These are phyloP conservation scores for Komagataella ulmi DNA, from an alignment of 805 yeast species.

Conservation along the genomic window DNA sequence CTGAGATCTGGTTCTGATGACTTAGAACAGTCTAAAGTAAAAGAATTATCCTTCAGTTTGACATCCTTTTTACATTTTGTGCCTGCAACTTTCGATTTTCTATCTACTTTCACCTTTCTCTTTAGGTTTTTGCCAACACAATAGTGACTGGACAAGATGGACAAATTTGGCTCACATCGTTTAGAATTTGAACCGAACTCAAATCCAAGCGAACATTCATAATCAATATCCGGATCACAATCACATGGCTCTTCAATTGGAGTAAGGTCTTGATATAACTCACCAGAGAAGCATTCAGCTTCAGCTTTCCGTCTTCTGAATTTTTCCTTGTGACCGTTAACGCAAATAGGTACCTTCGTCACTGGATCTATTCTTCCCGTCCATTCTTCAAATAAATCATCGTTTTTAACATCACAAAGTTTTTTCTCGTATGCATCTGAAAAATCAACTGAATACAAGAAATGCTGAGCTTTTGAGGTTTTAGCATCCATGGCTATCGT, in stretches of 20 bases:
- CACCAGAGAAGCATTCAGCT: constrained; percentile 48
- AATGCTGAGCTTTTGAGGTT: constrained; percentile 6
- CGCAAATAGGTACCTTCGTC: constrained; percentile 24
- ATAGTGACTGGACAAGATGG: neutral
- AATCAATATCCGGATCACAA: constrained; percentile 46
- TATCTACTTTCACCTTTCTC: neutral
- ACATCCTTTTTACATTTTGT: neutral
- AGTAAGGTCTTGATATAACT: constrained; percentile 31
- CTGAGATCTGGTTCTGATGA: neutral
- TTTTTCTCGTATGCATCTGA: constrained; percentile 33
- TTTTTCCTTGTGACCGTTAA: constrained; percentile 55
- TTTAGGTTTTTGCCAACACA: neutral
- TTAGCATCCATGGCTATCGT: constrained; percentile 21
- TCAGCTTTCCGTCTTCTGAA: constrained; percentile 50
- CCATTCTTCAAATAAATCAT: constrained; percentile 38
- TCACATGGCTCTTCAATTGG: constrained; percentile 41
- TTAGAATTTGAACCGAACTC: constrained; percentile 6
- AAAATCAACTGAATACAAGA: constrained; percentile 37
- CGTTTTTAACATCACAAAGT: constrained; percentile 31
- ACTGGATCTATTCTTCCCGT: constrained; percentile 29
- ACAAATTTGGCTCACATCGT: neutral
- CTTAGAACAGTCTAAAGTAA: neutral
- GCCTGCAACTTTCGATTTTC: neutral
- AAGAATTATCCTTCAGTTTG: neutral
- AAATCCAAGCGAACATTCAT: constrained; percentile 55